Conservation (phyloP, 495 filamentous ascomycete species). For the Talaromyces thailandensis region DNA sequence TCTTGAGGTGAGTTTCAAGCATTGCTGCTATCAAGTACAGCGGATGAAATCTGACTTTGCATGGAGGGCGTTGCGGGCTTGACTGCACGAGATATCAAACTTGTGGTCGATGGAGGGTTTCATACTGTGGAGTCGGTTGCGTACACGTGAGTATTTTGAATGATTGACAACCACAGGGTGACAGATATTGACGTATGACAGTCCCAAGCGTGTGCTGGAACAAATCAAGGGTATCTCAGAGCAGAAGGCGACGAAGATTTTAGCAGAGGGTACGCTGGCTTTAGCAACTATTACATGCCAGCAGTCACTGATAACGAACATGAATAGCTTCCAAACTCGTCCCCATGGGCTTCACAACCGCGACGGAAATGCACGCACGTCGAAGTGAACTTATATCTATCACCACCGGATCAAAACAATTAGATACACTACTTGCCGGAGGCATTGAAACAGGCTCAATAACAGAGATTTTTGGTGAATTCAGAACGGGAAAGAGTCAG, state of each 20-base stretch:
- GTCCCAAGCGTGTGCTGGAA: slow-evolving; percentile 73
- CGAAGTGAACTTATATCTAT: slow-evolving; percentile 95
- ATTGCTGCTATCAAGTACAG: not conserved
- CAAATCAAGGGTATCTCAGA: slow-evolving; percentile 97
- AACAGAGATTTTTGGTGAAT: slow-evolving; percentile 98
- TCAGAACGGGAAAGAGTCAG: slow-evolving; percentile 95
- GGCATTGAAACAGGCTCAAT: slow-evolving; percentile 95
- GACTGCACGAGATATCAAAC: slow-evolving; percentile 88
- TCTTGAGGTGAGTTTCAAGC: slow-evolving; percentile 62
- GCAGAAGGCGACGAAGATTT: slow-evolving; percentile 88
- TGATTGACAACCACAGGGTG: not conserved
- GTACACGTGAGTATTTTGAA: slow-evolving; percentile 56
- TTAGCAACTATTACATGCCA: not conserved
- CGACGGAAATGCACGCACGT: slow-evolving; percentile 98
- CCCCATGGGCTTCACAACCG: slow-evolving; percentile 97
- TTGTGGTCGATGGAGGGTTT: slow-evolving; percentile 84
- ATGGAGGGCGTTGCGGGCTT: slow-evolving; percentile 70
- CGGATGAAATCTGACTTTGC: slow-evolving; percentile 1
- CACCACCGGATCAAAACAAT: slow-evolving; percentile 92
- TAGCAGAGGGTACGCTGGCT: slow-evolving; percentile 63
- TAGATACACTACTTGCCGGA: slow-evolving; percentile 90
- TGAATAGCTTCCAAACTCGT: slow-evolving; percentile 80
- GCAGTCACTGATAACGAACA: not conserved
- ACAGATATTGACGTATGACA: slow-evolving; percentile 15
- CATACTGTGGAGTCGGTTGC: slow-evolving; percentile 93